Evolutionary conservation across 2,329 filamentous ascomycete species (phyloP).

Genomic region (Colletotrichum australisinense): DNA sequence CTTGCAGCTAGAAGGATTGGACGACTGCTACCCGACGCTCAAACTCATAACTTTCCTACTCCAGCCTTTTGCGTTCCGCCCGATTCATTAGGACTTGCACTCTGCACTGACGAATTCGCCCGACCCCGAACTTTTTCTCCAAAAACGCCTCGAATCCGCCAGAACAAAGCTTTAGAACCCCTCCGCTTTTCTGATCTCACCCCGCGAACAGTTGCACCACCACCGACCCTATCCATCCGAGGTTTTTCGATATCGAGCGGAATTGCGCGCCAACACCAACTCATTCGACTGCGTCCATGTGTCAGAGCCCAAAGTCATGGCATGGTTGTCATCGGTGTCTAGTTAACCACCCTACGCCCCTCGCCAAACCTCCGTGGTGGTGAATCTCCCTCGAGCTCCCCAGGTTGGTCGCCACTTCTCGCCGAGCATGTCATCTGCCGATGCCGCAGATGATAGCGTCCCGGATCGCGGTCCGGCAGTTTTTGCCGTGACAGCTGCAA

Average conservation of each 20-base stretch:
- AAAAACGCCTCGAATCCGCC: not conserved
- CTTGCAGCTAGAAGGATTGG: slow-evolving; percentile 25
- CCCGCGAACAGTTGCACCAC: not conserved
- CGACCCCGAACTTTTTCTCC: slow-evolving; percentile 12
- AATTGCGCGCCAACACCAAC: slow-evolving; percentile 9
- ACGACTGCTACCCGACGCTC: slow-evolving; percentile 16
- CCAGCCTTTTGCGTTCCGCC: slow-evolving; percentile 4
- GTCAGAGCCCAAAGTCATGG: slow-evolving; percentile 33
- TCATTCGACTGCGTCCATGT: slow-evolving; percentile 29
- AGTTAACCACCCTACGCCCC: slow-evolving; percentile 26
- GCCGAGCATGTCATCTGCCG: slow-evolving; percentile 33
- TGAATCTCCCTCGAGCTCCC: slow-evolving; percentile 9
- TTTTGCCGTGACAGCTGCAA: slow-evolving; percentile 76
- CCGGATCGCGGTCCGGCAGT: slow-evolving; percentile 69
- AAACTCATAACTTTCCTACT: slow-evolving; percentile 1
- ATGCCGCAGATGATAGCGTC: slow-evolving; percentile 39
- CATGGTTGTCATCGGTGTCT: slow-evolving; percentile 32
- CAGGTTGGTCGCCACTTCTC: slow-evolving; percentile 12
- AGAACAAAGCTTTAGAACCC: not conserved
- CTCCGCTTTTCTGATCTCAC: not conserved
- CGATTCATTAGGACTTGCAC: not conserved
- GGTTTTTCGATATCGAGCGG: slow-evolving; percentile 11
- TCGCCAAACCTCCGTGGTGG: slow-evolving; percentile 34
- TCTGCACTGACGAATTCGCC: not conserved
- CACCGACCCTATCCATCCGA: not conserved